Conservation (phyloP, 2,329 filamentous ascomycete species). For the Aspergillus persii region DNA sequence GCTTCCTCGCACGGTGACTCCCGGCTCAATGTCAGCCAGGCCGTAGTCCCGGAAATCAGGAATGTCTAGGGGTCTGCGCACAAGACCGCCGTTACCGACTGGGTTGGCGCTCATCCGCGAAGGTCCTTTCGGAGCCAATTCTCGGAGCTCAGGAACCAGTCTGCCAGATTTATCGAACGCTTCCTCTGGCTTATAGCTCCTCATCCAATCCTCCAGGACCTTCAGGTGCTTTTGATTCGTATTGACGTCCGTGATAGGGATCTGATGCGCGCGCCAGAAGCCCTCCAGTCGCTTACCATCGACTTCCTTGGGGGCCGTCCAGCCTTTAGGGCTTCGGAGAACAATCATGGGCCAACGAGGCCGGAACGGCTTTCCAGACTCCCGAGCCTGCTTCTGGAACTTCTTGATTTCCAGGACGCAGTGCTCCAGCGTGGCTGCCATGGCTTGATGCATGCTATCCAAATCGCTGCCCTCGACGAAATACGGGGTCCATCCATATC, state of each 20-base stretch:
- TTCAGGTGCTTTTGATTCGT: slow-evolving; percentile 65
- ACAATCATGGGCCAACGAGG: slow-evolving; percentile 78
- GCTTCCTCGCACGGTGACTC: slow-evolving; percentile 56
- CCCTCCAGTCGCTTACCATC: slow-evolving; percentile 69
- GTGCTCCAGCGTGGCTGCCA: slow-evolving; percentile 72
- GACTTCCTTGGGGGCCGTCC: slow-evolving; percentile 71
- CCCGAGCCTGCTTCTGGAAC: slow-evolving; percentile 69
- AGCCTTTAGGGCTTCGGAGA: slow-evolving; percentile 74
- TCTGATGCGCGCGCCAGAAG: slow-evolving; percentile 78
- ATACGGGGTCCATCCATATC: slow-evolving; percentile 77
- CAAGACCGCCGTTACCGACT: slow-evolving; percentile 67
- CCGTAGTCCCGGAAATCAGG: slow-evolving; percentile 69
- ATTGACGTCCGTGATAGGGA: slow-evolving; percentile 69
- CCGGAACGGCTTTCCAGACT: slow-evolving; percentile 66
- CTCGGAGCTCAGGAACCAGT: slow-evolving; percentile 61
- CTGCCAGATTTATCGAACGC: slow-evolving; percentile 65
- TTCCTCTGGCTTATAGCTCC: slow-evolving; percentile 69
- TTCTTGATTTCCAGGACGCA: slow-evolving; percentile 68
- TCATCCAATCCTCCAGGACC: slow-evolving; percentile 73
- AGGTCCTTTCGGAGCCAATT: slow-evolving; percentile 63
- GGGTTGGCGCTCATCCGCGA: slow-evolving; percentile 76
- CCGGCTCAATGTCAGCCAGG: slow-evolving; percentile 61
- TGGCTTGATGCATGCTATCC: slow-evolving; percentile 75
- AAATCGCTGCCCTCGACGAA: slow-evolving; percentile 75
- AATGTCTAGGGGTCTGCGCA: slow-evolving; percentile 66